These are phyloP conservation scores for Epichloe uncinata DNA, from an alignment of 2,329 filamentous ascomycete genomes.

Conservation along the genomic window DNA sequence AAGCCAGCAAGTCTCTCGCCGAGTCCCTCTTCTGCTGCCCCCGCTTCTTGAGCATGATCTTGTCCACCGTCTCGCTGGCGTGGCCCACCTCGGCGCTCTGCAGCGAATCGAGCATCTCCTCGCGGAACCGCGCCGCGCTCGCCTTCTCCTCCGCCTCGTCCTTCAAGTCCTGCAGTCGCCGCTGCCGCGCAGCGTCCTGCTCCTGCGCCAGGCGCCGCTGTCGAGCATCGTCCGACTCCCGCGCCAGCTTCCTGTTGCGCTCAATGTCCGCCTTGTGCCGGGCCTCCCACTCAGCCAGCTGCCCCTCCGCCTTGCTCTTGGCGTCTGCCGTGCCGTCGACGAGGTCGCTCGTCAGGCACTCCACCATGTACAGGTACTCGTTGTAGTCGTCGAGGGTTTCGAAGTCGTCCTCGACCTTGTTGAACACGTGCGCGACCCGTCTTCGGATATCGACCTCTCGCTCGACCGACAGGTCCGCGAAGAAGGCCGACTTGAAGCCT, in stretches of 20 bases:
- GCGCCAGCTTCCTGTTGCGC: slow-evolving; percentile 41
- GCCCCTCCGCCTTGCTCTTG: slow-evolving; percentile 31
- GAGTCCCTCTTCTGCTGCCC: slow-evolving; percentile 34
- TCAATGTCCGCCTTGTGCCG: slow-evolving; percentile 58
- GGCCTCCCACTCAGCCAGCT: slow-evolving; percentile 50
- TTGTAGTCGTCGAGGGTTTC: slow-evolving; percentile 74
- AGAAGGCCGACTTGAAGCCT: slow-evolving; percentile 78
- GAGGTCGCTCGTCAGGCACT: slow-evolving; percentile 81
- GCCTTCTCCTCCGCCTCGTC: slow-evolving; percentile 60
- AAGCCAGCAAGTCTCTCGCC: slow-evolving; percentile 20
- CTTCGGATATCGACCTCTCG: slow-evolving; percentile 85
- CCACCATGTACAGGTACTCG: slow-evolving; percentile 86
- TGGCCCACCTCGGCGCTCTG: slow-evolving; percentile 46
- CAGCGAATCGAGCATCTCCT: slow-evolving; percentile 58
- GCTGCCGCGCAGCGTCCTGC: slow-evolving; percentile 46
- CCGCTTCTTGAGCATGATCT: slow-evolving; percentile 61
- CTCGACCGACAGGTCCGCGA: slow-evolving; percentile 77
- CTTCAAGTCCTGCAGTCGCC: slow-evolving; percentile 47
- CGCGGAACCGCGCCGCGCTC: slow-evolving; percentile 47
- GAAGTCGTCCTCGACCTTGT: slow-evolving; percentile 84
- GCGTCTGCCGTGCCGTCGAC: slow-evolving; percentile 57
- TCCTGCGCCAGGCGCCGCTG: slow-evolving; percentile 48
- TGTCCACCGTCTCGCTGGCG: slow-evolving; percentile 43
- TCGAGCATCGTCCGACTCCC: slow-evolving; percentile 40
- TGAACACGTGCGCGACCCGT: slow-evolving; percentile 69